Evolutionary conservation across 140 eudicot genomes (phyloP), one percentile per base, ranked within the genome.

Genomic region (Oenanthe javanica): DNA sequence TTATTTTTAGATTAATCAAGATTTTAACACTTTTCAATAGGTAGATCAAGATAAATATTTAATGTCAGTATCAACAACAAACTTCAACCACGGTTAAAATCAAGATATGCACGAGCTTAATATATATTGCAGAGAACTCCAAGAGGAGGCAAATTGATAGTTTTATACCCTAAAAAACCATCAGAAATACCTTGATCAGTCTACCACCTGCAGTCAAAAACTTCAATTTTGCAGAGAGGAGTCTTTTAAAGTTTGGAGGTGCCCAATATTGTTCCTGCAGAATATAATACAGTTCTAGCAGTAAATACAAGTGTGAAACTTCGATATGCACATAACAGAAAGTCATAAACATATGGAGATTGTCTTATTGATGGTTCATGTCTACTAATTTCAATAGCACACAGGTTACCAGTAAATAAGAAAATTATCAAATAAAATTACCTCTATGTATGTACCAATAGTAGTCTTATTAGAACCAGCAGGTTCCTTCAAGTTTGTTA

Each of bases 251-350:
- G 83, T 95, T 91, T 75, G 97, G 91, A 78, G 97, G 99, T 45
- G 99, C 97, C 97, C 97, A 92, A 83, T 92, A 95, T 80, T 95
- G 96, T 75, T 95, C 99, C 99, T 95, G 85, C 54, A 77, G 40
- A 77, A 40, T 4, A 70, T 27, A 4, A 79, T 38, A 82, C 27
- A 80, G 23, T 50, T 9, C 25, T 64, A 47, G 47, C n/a, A 10
- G 14, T 36, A 38, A 57, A 46, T 23, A 45, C 50, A 19, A 57
- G 4, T 5, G 38, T 1, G 13, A 27, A n/a, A 42, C 40, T 0
- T 9, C 21, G 21, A 43, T 5, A 43, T 43, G 46, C 46, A 43
- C 46, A 31, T 9, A 8, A 36, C 36, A 13, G 21, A 21, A 9
- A 11, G 8, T 36, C 19, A 67, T 19, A 0, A 9, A 18, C 12